Percentiles rank a stretch among this genome's conserved stretches.
phyloP scores from a whole-genome alignment of 2,329 filamentous ascomycete species.

The Pseudofabraea citricarpa region DNA sequence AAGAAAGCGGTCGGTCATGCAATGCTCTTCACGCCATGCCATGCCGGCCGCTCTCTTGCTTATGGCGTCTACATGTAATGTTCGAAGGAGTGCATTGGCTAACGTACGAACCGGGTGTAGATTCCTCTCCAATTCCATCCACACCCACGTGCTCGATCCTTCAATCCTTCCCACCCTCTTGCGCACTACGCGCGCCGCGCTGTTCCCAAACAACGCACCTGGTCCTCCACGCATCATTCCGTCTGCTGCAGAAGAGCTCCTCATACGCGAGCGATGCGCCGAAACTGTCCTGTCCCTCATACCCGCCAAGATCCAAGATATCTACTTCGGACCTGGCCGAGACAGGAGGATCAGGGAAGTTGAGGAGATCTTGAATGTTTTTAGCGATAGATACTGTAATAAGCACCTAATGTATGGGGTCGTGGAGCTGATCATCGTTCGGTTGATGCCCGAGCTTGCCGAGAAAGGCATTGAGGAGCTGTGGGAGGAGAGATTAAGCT shows the following conservation, averaged over 20 bases:
- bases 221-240: slow-evolving; percentile 59
- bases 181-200: slow-evolving; percentile 65
- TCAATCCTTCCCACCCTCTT: slow-evolving; percentile 62
- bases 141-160: slow-evolving; percentile 55
- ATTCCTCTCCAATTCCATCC: slow-evolving; percentile 50
- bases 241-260: slow-evolving; percentile 52
- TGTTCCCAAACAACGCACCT: slow-evolving; percentile 83
- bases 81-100: slow-evolving; percentile 13
- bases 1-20: no score
- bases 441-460: slow-evolving; percentile 77
- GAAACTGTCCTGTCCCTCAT: slow-evolving; percentile 45
- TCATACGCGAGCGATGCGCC: slow-evolving; percentile 64
- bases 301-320: slow-evolving; percentile 30
- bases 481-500: slow-evolving; percentile 63
- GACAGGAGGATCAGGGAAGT: slow-evolving; percentile 29
- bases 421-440: slow-evolving; percentile 76
- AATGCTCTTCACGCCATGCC: no score
- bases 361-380: slow-evolving; percentile 61
- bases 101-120: slow-evolving; percentile 14
- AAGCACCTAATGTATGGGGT: slow-evolving; percentile 83
- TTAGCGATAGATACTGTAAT: slow-evolving; percentile 84
- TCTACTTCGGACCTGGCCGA: slow-evolving; percentile 38
- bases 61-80: neutral
- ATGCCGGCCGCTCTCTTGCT: no score
- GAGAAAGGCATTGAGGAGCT: slow-evolving; percentile 68